Conservation (phyloP, 768 basidiomycete species). For the Mycena indigotica region DNA sequence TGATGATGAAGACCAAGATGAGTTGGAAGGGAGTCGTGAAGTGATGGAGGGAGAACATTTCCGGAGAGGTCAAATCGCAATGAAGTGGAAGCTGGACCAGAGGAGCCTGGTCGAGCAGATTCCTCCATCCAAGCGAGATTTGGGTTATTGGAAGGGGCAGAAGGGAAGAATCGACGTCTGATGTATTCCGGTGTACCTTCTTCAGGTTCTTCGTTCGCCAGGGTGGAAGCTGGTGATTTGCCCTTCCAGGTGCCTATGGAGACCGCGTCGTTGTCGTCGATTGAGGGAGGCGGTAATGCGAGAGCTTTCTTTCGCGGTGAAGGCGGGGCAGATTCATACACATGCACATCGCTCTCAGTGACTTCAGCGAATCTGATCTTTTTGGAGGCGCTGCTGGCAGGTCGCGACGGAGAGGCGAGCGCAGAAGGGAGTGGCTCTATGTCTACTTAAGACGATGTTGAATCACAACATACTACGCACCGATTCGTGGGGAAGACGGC, state of each 20-base stretch:
- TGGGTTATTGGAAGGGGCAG: conserved; percentile 66
- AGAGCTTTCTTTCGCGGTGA: conserved; percentile 67
- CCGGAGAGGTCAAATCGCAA: conserved; percentile 82
- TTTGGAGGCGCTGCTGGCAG: conserved; percentile 58
- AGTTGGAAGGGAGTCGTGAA: conserved; percentile 67
- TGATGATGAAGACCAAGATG: conserved; percentile 92
- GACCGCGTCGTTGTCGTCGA: conserved; percentile 25
- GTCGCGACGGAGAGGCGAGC: conserved; percentile 45
- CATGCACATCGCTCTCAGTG: conserved; percentile 71
- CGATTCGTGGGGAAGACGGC: conserved; percentile 6
- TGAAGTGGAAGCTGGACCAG: conserved; percentile 36
- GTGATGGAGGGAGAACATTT: conserved; percentile 56
- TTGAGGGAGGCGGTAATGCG: conserved; percentile 48
- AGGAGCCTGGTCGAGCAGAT: conserved; percentile 28
- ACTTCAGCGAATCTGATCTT: conserved; percentile 77
- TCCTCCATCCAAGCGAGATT: conserved; percentile 78
- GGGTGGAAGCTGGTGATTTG: background rate
- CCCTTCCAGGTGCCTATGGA: background rate
- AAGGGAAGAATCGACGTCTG: conserved; percentile 80
- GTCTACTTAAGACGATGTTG: conserved; percentile 13
- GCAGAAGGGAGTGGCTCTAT: conserved; percentile 47
- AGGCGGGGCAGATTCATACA: conserved; percentile 80
- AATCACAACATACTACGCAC: conserved; percentile 1
- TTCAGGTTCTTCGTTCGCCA: conserved; percentile 44
- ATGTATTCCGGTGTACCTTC: conserved; percentile 85